phyloP scores from a whole-genome alignment of 352 stramenopile genomes.

The Phytophthora pistaciae region DNA sequence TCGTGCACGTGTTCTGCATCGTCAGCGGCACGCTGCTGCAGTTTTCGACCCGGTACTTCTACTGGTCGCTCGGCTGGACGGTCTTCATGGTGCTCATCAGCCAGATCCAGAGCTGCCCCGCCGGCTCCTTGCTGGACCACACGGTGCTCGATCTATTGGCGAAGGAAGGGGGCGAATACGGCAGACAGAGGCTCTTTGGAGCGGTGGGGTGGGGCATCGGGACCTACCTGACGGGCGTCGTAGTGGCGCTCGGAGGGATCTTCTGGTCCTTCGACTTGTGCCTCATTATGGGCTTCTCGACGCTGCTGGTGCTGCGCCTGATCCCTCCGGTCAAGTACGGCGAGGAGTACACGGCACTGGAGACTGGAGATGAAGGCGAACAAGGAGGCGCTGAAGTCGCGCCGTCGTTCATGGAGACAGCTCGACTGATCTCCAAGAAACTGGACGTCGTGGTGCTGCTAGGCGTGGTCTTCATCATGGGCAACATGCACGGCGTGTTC shows the following conservation, averaged over 20 bases:
- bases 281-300: conserved; percentile 51
- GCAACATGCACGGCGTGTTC: conserved; percentile 79
- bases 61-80: conserved; percentile 48
- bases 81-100: conserved; percentile 54
- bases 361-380: conserved; percentile 10
- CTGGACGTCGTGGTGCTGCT: conserved; percentile 71
- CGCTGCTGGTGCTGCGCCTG: conserved; percentile 57
- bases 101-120: conserved; percentile 59
- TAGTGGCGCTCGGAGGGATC: conserved; percentile 61
- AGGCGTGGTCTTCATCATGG: conserved; percentile 75
- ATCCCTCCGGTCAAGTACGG: conserved; percentile 59
- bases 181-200: conserved; percentile 79
- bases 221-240: conserved; percentile 67
- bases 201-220: conserved; percentile 65
- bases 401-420: conserved; percentile 54
- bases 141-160: conserved; percentile 65
- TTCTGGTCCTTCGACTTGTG: conserved; percentile 73
- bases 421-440: conserved; percentile 43
- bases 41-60: conserved; percentile 55
- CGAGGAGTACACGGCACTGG: conserved; percentile 19
- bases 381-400: neutral
- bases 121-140: conserved; percentile 73
- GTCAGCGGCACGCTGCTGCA: conserved; percentile 59
- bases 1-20: conserved; percentile 71
- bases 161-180: conserved; percentile 74